Evolutionary conservation across 352 stramenopile species (phyloP).

Genomic region (Globisporangium megalacanthum): DNA sequence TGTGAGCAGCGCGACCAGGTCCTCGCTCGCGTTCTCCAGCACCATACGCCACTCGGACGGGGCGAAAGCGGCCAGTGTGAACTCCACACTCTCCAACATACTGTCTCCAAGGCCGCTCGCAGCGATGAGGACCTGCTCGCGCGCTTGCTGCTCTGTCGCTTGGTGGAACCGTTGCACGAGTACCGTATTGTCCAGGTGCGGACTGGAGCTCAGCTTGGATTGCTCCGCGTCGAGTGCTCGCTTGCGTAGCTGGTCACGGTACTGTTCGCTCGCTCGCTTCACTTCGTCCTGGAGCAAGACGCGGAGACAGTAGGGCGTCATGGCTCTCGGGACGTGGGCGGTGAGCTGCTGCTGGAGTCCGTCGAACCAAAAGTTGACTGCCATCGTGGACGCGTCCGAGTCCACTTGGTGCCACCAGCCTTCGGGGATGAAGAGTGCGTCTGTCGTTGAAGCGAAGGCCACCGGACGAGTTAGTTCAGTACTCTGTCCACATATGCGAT

Average conservation of each 20-base stretch:
- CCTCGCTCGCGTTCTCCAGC: constrained; percentile 29
- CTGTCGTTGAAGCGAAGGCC: constrained; percentile 20
- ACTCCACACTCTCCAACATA: constrained; percentile 5
- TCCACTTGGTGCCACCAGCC: constrained; percentile 87
- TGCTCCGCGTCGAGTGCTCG: constrained; percentile 1
- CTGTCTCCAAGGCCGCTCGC: constrained; percentile 3
- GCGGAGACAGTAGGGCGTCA: constrained; percentile 60
- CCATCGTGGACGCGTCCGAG: constrained; percentile 67
- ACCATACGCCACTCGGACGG: constrained; percentile 23
- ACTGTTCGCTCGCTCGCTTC: constrained; percentile 27
- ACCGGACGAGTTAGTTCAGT: too few relatives aligned
- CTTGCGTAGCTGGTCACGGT: constrained; percentile 16
- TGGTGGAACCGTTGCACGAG: constrained; percentile 6
- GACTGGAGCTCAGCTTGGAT: not conserved
- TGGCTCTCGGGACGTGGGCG: constrained; percentile 19
- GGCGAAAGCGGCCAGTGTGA: constrained; percentile 15
- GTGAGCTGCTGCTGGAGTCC: constrained; percentile 51
- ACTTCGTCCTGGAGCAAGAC: constrained; percentile 61
- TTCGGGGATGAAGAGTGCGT: constrained; percentile 73
- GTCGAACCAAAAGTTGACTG: constrained; percentile 82
- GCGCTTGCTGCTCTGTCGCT: constrained; percentile 14
- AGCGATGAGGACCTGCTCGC: constrained; percentile 31
- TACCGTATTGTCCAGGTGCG: not conserved
- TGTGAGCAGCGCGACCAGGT: constrained; percentile 33
- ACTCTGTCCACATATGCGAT: not conserved